phyloP scores from a whole-genome alignment of 768 basidiomycete genomes.

The Macrolepiota fuliginosa region DNA sequence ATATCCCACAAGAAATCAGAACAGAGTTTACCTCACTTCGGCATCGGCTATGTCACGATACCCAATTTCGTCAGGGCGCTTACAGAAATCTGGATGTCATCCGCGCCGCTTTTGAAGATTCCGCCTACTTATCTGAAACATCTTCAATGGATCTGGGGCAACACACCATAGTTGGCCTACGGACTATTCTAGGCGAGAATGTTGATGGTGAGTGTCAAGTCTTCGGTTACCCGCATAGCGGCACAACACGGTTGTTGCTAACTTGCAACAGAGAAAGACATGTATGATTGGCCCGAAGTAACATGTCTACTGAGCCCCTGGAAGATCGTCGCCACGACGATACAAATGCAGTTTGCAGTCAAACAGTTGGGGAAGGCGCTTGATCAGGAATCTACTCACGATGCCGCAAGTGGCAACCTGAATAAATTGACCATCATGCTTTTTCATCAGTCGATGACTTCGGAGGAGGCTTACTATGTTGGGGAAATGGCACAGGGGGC shows the following conservation, averaged over 20 bases:
- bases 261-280: slow-evolving; percentile 38
- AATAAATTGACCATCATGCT: slow-evolving; percentile 65
- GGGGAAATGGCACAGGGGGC: slow-evolving; percentile 79
- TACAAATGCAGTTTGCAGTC: slow-evolving; percentile 74
- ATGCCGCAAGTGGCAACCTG: slow-evolving; percentile 58
- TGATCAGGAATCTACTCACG: slow-evolving; percentile 49
- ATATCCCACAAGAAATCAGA: slow-evolving; percentile 50
- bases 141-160: slow-evolving; percentile 52
- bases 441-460: slow-evolving; percentile 70
- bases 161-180: slow-evolving; percentile 63
- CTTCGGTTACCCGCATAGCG: not conserved
- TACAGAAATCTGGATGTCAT: slow-evolving; percentile 74
- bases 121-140: slow-evolving; percentile 47
- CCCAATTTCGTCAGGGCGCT: slow-evolving; percentile 72
- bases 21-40: slow-evolving; percentile 50
- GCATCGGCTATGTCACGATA: slow-evolving; percentile 54
- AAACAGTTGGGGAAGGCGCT: slow-evolving; percentile 72
- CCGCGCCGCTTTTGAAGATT: slow-evolving; percentile 64
- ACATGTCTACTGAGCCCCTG: slow-evolving; percentile 75
- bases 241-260: not conserved
- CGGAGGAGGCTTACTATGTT: slow-evolving; percentile 80
- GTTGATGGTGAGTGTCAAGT: slow-evolving; percentile 44
- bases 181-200: slow-evolving; percentile 66
- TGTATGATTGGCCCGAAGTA: slow-evolving; percentile 58
- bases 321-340: slow-evolving; percentile 79